Conservation (phyloP, 2,329 filamentous ascomycete species). For the Pyricularia grisea region DNA sequence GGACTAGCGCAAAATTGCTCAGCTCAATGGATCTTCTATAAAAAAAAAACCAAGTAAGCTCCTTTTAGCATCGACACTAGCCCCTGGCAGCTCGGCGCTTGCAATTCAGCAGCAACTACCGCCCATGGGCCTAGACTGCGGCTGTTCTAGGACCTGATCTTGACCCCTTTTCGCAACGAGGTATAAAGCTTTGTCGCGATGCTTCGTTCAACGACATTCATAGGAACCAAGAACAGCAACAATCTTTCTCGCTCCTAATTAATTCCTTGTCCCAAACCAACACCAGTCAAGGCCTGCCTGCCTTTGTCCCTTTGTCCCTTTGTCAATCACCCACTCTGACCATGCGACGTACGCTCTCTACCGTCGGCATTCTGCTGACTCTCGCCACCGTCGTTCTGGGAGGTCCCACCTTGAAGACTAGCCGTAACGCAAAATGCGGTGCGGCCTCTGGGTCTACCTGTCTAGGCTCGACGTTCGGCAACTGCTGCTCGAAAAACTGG, state of each 20-base stretch:
- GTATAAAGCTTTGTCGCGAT: neutral
- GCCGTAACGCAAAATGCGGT: neutral
- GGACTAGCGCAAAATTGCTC: too few relatives aligned
- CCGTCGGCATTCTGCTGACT: neutral
- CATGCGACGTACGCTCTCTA: neutral
- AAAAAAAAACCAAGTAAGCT: too few relatives aligned
- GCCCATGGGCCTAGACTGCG: too few relatives aligned
- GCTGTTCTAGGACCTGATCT: neutral
- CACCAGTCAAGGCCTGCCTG: neutral
- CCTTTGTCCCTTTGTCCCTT: neutral
- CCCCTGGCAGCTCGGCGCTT: too few relatives aligned
- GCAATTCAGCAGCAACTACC: too few relatives aligned
- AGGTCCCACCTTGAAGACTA: neutral
- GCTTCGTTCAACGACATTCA: neutral
- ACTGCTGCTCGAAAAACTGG: neutral
- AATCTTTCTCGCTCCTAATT: neutral
- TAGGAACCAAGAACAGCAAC: neutral
- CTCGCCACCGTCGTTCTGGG: neutral
- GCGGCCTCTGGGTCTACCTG: neutral
- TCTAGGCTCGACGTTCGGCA: neutral
- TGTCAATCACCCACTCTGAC: neutral
- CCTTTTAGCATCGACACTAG: too few relatives aligned
- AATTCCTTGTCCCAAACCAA: neutral
- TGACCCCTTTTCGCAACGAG: neutral
- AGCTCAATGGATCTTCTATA: too few relatives aligned